phyloP scores from a whole-genome alignment of 768 basidiomycete genomes.

The Pisolithus microcarpus region DNA sequence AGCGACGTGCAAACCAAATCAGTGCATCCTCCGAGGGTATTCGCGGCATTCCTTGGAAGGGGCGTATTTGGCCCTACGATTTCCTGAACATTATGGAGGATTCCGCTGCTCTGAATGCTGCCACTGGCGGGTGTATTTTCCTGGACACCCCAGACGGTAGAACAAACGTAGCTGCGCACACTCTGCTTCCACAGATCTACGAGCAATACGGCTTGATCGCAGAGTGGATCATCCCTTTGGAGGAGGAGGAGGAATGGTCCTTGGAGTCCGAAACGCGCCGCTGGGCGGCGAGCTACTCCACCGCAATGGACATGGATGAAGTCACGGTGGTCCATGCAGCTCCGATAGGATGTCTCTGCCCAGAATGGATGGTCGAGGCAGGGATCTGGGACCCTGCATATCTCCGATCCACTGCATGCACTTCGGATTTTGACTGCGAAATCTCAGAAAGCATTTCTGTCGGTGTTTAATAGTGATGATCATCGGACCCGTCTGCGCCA shows the following conservation, averaged over 20 bases:
- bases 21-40: background rate
- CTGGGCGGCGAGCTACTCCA: background rate
- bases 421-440: no score
- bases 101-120: background rate
- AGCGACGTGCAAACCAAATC: no score
- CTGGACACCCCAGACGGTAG: conserved; percentile 1
- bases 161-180: background rate
- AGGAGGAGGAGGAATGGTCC: background rate
- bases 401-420: no score
- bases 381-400: background rate
- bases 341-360: conserved; percentile 6
- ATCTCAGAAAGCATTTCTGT: no score
- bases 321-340: background rate
- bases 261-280: background rate
- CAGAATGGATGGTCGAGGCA: conserved; percentile 5
- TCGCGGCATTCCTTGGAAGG: background rate
- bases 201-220: background rate
- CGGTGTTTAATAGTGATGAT: no score
- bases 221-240: background rate
- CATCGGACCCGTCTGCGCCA: no score
- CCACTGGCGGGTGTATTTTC: background rate
- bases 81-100: background rate
- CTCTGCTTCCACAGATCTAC: background rate
- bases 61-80: background rate
- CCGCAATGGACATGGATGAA: background rate